phyloP scores from a whole-genome alignment of 2,329 filamentous ascomycete species.

The Colletotrichum sp. region DNA sequence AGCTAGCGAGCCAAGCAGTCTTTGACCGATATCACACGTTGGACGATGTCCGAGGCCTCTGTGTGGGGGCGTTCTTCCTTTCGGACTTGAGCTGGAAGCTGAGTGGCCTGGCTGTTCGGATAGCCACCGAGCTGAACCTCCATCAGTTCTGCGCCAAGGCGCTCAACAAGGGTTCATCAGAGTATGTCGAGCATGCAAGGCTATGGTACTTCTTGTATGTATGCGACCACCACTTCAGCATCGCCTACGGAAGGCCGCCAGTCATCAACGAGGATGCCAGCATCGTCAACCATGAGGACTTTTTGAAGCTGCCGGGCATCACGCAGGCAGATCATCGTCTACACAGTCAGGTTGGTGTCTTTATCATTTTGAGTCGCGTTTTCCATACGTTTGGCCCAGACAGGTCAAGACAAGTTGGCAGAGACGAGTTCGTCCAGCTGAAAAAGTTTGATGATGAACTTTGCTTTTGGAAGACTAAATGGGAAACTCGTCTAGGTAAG shows the following conservation, averaged over 20 bases:
- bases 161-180: conserved; percentile 42
- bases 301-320: conserved; percentile 54
- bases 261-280: conserved; percentile 63
- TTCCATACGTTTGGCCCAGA: conserved; percentile 65
- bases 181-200: conserved; percentile 60
- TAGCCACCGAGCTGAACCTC: conserved; percentile 62
- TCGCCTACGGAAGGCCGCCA: conserved; percentile 63
- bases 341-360: conserved; percentile 63
- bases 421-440: conserved; percentile 36
- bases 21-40: conserved; percentile 58
- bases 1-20: conserved; percentile 61
- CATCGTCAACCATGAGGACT: conserved; percentile 61
- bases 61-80: conserved; percentile 69
- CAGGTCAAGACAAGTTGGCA: conserved; percentile 39
- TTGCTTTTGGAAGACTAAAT: conserved; percentile 39
- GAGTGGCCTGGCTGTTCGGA: conserved; percentile 62
- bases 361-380: conserved; percentile 64
- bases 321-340: conserved; percentile 60
- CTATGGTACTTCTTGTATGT: conserved; percentile 70
- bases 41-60: conserved; percentile 65
- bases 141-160: conserved; percentile 59
- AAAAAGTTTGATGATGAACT: conserved; percentile 34
- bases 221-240: conserved; percentile 70
- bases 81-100: conserved; percentile 62
- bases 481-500: conserved; percentile 38